These are phyloP conservation scores for Cryomyces minteri DNA, from an alignment of 495 filamentous ascomycete species.

Conservation along the genomic window DNA sequence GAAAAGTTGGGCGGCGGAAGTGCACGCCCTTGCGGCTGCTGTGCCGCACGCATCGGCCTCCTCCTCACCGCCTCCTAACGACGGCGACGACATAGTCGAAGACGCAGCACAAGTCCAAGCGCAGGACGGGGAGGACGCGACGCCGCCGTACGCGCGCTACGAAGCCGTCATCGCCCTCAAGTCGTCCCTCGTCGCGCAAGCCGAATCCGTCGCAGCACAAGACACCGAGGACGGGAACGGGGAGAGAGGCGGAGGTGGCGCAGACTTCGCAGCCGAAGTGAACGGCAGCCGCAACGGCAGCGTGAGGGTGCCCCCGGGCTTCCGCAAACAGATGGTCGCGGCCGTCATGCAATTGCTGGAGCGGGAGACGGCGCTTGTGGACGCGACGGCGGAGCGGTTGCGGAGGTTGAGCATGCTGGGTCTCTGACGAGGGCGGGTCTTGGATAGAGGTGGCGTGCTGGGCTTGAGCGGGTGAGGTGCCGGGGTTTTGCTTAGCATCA, in stretches of 20 bases:
- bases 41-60: conserved; percentile 1
- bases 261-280: not conserved
- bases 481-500: too few species aligned
- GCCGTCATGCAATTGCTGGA: conserved; percentile 12
- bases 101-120: conserved; percentile 1
- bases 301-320: conserved; percentile 11
- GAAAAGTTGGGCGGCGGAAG: conserved; percentile 13
- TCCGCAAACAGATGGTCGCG: conserved; percentile 12
- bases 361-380: conserved; percentile 12
- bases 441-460: too few species aligned
- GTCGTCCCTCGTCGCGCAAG: conserved; percentile 6
- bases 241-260: not conserved
- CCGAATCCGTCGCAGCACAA: not conserved
- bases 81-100: not conserved
- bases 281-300: not conserved
- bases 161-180: conserved; percentile 10
- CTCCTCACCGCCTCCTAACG: not conserved
- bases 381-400: conserved; percentile 10
- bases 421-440: too few species aligned
- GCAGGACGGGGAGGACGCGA: conserved; percentile 4
- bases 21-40: conserved; percentile 26
- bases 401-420: too few species aligned
- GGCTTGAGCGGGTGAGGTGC: too few species aligned
- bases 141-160: conserved; percentile 8
- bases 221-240: too few species aligned